These are phyloP conservation scores for Pseudogymnoascus pannorum DNA, from an alignment of 2,329 filamentous ascomycete species.

Conservation along the genomic window DNA sequence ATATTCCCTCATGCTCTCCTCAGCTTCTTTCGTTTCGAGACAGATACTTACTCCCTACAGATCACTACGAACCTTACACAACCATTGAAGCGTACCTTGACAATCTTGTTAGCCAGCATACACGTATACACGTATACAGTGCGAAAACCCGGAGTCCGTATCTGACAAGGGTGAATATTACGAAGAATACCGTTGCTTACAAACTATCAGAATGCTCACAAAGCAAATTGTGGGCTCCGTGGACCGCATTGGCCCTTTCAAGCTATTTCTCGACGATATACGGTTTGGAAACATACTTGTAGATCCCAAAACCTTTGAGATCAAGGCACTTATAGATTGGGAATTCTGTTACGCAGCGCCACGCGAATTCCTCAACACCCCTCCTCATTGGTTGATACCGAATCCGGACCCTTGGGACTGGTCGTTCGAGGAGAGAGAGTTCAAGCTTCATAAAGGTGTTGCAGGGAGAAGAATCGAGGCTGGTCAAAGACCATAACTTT, in stretches of 20 bases:
- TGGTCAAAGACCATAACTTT: background rate
- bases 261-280: constrained; percentile 32
- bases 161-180: background rate
- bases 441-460: background rate
- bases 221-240: background rate
- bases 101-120: background rate
- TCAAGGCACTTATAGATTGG: constrained; percentile 36
- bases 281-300: constrained; percentile 30
- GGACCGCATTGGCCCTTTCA: constrained; percentile 13
- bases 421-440: background rate
- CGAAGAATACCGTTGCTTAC: background rate
- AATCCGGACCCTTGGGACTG: constrained; percentile 29
- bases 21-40: background rate
- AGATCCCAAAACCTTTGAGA: constrained; percentile 15
- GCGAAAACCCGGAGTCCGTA: background rate
- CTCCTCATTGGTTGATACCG: constrained; percentile 36
- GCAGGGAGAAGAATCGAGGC: background rate
- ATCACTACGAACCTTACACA: background rate
- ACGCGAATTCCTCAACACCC: constrained; percentile 29
- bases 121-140: background rate
- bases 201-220: background rate
- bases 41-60: background rate
- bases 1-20: background rate
- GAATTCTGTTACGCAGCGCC: constrained; percentile 34
- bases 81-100: background rate